Evolutionary conservation across 1,284 basidiomycete genomes (phyloP), one percentile per base, ranked within the genome.

Genomic region (Taiwanofungus camphoratus): DNA sequence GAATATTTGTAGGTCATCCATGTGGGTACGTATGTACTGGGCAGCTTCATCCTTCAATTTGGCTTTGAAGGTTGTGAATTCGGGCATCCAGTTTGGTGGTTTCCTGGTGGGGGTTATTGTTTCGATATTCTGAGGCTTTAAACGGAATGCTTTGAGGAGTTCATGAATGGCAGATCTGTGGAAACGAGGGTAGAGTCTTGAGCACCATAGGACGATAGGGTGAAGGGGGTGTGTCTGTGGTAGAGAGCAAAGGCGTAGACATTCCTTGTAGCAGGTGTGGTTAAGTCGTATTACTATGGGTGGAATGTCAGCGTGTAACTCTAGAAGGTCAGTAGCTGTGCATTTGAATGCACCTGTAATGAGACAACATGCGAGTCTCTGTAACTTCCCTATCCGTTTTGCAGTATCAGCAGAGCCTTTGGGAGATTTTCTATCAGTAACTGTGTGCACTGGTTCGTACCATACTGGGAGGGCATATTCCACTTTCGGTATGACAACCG

Each of bases 381-480:
- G 70, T 0, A 70, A 48, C 1, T 31, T 15, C 0, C 44, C 46
- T 0, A 73, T 48, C 19, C 20, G 18, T 1, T 16, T 26, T 4
- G 51, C 36, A 3, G 16, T 6, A 0, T 47, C 46, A 0, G 49
- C 44, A 0, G 50, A 52, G 0, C 52, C 46, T 52, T 29, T 59
- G 23, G 1, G 24, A 16, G 16, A 23, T 29, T 9, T 53, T 9
- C 33, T 44, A 12, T 39, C 46, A 1, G 36, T 41, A 0, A 53
- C 42, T 2, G 32, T 27, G 0, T 52, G 45, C 1, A 55, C 40
- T 1, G 62, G 36, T 52, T 63, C 15, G 36, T 58, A 42, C 58
- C 63, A 71, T 1, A 69, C 39, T 30, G 67, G 63, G 1, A 61
- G 51, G 2, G 58, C 63, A 34, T 69, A 70, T 0, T 59, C 52